Conservation (phyloP, 179 eudicot genomes). For the Spinacia oleracea region DNA sequence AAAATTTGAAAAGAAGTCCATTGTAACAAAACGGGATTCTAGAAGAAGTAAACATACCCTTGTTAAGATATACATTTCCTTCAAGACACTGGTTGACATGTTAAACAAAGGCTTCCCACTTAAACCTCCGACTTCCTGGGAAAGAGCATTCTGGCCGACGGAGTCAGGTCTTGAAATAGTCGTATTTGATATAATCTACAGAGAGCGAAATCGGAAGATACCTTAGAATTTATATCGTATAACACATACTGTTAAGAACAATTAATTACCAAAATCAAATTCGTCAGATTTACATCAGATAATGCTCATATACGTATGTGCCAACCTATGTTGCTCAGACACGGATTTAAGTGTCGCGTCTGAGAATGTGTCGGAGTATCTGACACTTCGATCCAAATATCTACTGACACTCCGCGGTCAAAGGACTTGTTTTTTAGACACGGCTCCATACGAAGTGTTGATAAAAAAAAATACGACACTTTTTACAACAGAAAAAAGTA, state of each 20-base stretch:
- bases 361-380: no score
- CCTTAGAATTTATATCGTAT: background rate
- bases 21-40: background rate
- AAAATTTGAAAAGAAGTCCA: background rate
- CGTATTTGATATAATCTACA: constrained; percentile 94
- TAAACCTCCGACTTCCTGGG: constrained; percentile 86
- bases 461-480: no score
- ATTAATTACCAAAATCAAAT: background rate
- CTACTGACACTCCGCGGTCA: no score
- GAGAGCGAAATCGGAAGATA: constrained; percentile 20
- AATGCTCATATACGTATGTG: background rate
- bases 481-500: no score
- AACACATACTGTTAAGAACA: background rate
- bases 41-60: constrained; percentile 51
- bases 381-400: no score
- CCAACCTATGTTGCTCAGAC: no score
- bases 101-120: constrained; percentile 96
- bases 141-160: constrained; percentile 51
- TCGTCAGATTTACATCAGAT: background rate
- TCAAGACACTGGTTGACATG: constrained; percentile 74
- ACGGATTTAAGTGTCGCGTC: no score
- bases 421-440: no score
- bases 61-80: constrained; percentile 87
- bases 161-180: constrained; percentile 89
- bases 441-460: no score